phyloP scores from a whole-genome alignment of 2,329 filamentous ascomycete genomes.

The Phialophora chinensis region DNA sequence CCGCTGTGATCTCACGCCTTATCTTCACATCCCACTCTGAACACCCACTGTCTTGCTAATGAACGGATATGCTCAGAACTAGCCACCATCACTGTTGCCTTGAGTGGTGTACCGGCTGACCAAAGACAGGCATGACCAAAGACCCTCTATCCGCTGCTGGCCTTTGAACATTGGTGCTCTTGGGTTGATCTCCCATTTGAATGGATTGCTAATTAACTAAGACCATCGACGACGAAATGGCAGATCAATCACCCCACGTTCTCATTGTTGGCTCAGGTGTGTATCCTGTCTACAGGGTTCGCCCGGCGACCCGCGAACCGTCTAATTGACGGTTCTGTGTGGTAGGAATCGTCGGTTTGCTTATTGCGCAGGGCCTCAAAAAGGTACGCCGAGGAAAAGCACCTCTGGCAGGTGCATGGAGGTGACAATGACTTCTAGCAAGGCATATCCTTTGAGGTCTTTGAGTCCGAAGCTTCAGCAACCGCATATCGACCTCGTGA shows the following conservation, averaged over 20 bases:
- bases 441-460: conserved; percentile 40
- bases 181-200: neutral
- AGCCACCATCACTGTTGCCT: neutral
- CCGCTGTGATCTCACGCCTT: neutral
- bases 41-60: neutral
- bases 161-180: neutral
- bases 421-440: conserved; percentile 24
- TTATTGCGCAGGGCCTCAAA: conserved; percentile 36
- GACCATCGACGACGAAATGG: conserved; percentile 9
- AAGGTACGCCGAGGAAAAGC: conserved; percentile 25
- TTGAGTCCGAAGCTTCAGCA: conserved; percentile 38
- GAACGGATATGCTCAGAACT: neutral
- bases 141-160: neutral
- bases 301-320: no score
- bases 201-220: neutral
- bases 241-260: conserved; percentile 19
- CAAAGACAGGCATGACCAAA: neutral
- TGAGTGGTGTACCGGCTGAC: neutral
- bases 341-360: conserved; percentile 36
- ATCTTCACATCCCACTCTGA: neutral
- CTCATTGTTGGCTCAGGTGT: conserved; percentile 33
- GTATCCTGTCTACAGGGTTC: neutral
- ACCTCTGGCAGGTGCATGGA: neutral
- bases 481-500: conserved; percentile 40
- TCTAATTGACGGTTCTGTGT: neutral